Evolutionary conservation across 768 basidiomycete genomes (phyloP), one percentile per base, ranked within the genome.

Genomic region (Steccherinum ochraceum): DNA sequence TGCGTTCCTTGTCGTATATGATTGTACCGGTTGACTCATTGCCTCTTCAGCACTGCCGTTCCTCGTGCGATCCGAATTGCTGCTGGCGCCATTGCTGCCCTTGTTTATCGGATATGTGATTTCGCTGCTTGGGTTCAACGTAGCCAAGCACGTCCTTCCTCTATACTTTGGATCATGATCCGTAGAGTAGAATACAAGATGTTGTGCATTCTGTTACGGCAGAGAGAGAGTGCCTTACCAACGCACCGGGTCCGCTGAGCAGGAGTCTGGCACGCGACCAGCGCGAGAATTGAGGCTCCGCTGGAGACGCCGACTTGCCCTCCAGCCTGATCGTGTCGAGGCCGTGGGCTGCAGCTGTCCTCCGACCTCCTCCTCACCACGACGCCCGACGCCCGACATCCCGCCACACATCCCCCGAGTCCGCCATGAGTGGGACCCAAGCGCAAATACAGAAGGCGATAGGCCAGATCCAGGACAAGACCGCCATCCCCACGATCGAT

Each of bases 11-110:
- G 30, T 35, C 30, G 7, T n/a, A 51, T 27, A n/a, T n/a, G 45
- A 46, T 40, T 52, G 12, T 49, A 50, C 49, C 55, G 52, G 44
- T 56, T 58, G 27, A 59, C 61, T 52, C 61, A 57, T 51, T 24
- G 49, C 26, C 20, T 35, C 21, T 27, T 53, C 58, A 88, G 94
- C 93, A 21, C 73, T 98, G n/a, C 95, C 95, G 1, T 98, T 97
- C 71, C 79, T 98, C 52, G 79, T 91, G 55, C 88, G 93, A 24
- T 83, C 89, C 13, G 91, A 94, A 66, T 73, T 96, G 40, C 78
- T 98, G 42, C 80, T 98, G n/a, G 82, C 92, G 12, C 95, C 94
- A 2, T 69, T 97, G 40, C 73, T 96, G 21, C 91, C 94, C 20
- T 71, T 95, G 43, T 89, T 95, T 61, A 83, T 78, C 24, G 84